Evolutionary conservation across 2,329 filamentous ascomycete genomes (phyloP).

Genomic region (Reticulascus tulasneorum): DNA sequence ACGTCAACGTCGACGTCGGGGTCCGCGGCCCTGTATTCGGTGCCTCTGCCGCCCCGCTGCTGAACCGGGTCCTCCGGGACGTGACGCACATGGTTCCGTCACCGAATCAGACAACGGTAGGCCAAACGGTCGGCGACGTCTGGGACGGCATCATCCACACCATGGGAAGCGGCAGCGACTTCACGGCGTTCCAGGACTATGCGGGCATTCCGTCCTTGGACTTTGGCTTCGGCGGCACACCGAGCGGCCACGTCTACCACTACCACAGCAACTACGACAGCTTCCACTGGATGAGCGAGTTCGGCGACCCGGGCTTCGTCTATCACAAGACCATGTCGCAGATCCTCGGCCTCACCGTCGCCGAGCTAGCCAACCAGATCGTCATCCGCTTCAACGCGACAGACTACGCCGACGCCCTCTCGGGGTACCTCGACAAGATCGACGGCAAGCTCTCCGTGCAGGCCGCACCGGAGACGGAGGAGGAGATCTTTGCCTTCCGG

Average conservation of each 20-base stretch:
- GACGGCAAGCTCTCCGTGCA: conserved; percentile 43
- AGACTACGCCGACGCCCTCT: conserved; percentile 59
- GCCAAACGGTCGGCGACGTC: conserved; percentile 67
- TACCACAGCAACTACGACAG: conserved; percentile 93
- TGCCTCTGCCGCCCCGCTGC: conserved; percentile 66
- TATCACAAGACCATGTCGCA: conserved; percentile 67
- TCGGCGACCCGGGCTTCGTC: conserved; percentile 64
- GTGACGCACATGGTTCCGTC: conserved; percentile 61
- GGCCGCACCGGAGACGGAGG: conserved; percentile 19
- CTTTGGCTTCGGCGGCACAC: conserved; percentile 50
- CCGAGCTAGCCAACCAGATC: conserved; percentile 57
- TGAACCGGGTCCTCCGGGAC: conserved; percentile 69
- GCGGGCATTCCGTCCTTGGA: conserved; percentile 64
- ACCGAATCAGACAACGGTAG: conserved; percentile 70
- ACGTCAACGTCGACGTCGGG: conserved; percentile 81
- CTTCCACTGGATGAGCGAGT: conserved; percentile 83
- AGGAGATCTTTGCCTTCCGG: conserved; percentile 21
- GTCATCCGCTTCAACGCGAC: conserved; percentile 61
- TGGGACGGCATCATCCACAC: conserved; percentile 61
- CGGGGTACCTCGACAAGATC: conserved; percentile 46
- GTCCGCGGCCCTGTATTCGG: conserved; percentile 61
- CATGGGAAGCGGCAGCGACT: conserved; percentile 71
- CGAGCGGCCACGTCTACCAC: conserved; percentile 59
- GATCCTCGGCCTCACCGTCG: conserved; percentile 58
- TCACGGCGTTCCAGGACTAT: conserved; percentile 70